Evolutionary conservation across 2,329 filamentous ascomycete genomes (phyloP), one percentile per base, ranked within the genome.

Genomic region (Didymella segeticola): DNA sequence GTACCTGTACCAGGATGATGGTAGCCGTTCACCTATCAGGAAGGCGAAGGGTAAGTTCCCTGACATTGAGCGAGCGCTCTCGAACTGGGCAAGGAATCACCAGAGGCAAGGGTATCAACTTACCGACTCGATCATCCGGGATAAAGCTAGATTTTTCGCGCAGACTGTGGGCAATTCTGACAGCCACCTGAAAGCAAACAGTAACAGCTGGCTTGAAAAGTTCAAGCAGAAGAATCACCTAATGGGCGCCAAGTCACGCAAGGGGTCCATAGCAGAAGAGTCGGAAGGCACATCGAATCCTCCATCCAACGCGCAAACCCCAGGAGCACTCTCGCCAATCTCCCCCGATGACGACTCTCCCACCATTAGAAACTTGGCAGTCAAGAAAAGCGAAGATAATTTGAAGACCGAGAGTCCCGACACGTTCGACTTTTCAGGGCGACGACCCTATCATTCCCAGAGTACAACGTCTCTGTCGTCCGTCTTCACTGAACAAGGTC

Each of bases 141-240:
- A 96, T 60, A 92, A 96, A 75, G 91, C 91, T 1, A 83, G 83
- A 43, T 87, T 91, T 59, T 97, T 97, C 72, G 88, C 90, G 11
- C 87, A 84, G 33, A 89, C 85, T 20, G 89, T 88, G 27, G 87
- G 86, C 22, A 86, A 86, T 52, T 84, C 86, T 3, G 91, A 96
- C 47, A 86, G 83, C 58, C 85, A 90, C 43, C 75, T 89, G 50
- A 90, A 89, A 66, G 84, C 84, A 42, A 84, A 91, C 61, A 95
- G 85, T 62, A 80, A 85, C 25, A 87, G 82, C 62, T 97, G 93
- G 93, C 82, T 98, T 27, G 91, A 96, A 69, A 96, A 95, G 72
- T 98, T 98, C 80, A 96, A 97, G 79, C 86, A 91, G 71, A 96
- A 93, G 78, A 89, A 96, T 72, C 86, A 83, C 59, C 69, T 88